Evolutionary conservation across 139 green algal genomes (phyloP).

Genomic region (Picochlorum costavermella): DNA sequence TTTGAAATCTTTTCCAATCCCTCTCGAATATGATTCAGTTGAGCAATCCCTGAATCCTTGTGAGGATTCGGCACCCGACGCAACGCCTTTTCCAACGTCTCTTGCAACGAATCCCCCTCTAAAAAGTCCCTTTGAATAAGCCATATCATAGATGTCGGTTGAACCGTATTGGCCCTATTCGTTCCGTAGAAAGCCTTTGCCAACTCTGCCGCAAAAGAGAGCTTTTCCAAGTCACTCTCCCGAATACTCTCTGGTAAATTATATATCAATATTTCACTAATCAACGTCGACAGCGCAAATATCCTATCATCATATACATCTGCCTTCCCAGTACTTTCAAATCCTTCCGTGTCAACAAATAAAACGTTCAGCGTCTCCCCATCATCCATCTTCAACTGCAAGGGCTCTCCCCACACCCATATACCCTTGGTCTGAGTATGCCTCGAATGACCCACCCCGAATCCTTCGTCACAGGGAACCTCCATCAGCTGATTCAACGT

Average conservation of each 20-base stretch:
- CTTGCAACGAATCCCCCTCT: constrained; percentile 57
- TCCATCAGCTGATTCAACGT: constrained; percentile 86
- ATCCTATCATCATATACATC: constrained; percentile 91
- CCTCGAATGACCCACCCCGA: constrained; percentile 86
- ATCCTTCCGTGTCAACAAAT: constrained; percentile 90
- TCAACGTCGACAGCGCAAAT: constrained; percentile 77
- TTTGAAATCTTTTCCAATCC: constrained; percentile 27
- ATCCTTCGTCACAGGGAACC: constrained; percentile 73
- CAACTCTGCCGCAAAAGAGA: constrained; percentile 87
- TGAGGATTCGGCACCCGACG: constrained; percentile 65
- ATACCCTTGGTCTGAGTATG: constrained; percentile 89
- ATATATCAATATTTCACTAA: constrained; percentile 72
- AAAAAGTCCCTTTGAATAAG: constrained; percentile 92
- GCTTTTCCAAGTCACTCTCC: constrained; percentile 81
- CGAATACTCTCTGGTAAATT: constrained; percentile 84
- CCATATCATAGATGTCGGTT: constrained; percentile 79
- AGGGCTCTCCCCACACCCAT: constrained; percentile 81
- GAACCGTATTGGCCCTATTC: constrained; percentile 9
- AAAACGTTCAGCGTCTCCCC: constrained; percentile 36
- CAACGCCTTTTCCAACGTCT: constrained; percentile 61
- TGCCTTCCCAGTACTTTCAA: constrained; percentile 78
- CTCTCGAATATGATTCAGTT: constrained; percentile 28
- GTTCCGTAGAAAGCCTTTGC: constrained; percentile 53
- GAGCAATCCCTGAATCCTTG: constrained; percentile 35
- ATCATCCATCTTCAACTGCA: constrained; percentile 17